Percentiles rank a stretch among this genome's conserved stretches.
phyloP scores from a whole-genome alignment of 495 filamentous ascomycete genomes.

The Xylaria scruposa region DNA sequence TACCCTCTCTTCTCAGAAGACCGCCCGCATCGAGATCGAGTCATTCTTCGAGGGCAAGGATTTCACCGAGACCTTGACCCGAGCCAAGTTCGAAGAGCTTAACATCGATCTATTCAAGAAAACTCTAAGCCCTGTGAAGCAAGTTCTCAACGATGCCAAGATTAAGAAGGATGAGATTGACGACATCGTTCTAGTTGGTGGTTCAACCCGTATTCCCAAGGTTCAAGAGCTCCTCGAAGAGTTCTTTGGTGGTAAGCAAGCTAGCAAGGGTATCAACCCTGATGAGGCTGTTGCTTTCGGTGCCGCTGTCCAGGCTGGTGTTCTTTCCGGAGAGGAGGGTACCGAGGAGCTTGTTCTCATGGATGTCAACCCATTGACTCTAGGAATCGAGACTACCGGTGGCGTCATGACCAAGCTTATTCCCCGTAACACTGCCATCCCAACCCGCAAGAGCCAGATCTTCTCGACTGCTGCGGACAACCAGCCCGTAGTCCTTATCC shows the following conservation, averaged over 20 bases:
- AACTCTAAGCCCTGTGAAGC: slow-evolving; percentile 98
- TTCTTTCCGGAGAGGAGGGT: slow-evolving; percentile 85
- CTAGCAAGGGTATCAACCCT: slow-evolving; percentile 98
- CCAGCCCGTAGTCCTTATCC: slow-evolving; percentile 96
- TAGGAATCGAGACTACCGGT: slow-evolving; percentile 98
- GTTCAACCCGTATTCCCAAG: slow-evolving; percentile 97
- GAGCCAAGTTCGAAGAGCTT: slow-evolving; percentile 98
- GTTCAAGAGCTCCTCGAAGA: slow-evolving; percentile 94
- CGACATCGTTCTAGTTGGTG: slow-evolving; percentile 91
- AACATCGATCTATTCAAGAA: slow-evolving; percentile 99
- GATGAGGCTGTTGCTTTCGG: slow-evolving; percentile 98
- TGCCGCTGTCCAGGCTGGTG: slow-evolving; percentile 96
- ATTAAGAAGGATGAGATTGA: slow-evolving; percentile 85
- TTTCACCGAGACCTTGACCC: slow-evolving; percentile 97
- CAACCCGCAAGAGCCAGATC: slow-evolving; percentile 95
- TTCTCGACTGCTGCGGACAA: slow-evolving; percentile 98
- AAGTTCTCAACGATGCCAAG: slow-evolving; percentile 92
- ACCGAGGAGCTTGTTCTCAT: slow-evolving; percentile 84
- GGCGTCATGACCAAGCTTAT: slow-evolving; percentile 99
- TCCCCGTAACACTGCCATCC: slow-evolving; percentile 92
- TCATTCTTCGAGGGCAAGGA: slow-evolving; percentile 96
- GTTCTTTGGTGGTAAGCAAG: slow-evolving; percentile 92
- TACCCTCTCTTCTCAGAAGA: slow-evolving; percentile 98
- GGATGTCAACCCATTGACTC: slow-evolving; percentile 97
- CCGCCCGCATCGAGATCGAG: slow-evolving; percentile 97